Evolutionary conservation across 2,329 filamentous ascomycete species (phyloP).

Genomic region (Colletotrichum cordylinicola): DNA sequence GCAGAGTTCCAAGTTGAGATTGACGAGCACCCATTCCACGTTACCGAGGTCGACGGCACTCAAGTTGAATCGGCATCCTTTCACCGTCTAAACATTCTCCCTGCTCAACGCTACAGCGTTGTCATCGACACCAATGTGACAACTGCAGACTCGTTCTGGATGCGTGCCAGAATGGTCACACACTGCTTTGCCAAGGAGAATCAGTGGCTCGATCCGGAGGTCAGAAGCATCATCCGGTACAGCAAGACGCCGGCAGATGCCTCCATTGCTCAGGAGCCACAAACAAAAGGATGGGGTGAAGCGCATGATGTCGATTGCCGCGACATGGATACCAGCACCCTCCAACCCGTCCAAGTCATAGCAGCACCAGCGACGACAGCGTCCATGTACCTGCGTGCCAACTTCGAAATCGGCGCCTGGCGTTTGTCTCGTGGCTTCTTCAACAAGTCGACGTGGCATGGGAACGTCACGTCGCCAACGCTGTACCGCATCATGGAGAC

Average conservation of each 20-base stretch:
- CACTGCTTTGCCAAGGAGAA: conserved; percentile 43
- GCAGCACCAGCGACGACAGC: conserved; percentile 42
- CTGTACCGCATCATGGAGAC: conserved; percentile 40
- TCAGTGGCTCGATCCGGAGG: conserved; percentile 32
- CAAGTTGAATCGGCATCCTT: conserved; percentile 65
- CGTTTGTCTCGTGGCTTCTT: conserved; percentile 59
- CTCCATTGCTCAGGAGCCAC: conserved; percentile 26
- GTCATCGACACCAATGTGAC: conserved; percentile 66
- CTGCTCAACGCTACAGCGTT: conserved; percentile 75
- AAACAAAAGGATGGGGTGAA: conserved; percentile 56
- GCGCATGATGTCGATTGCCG: conserved; percentile 53
- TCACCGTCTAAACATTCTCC: conserved; percentile 68
- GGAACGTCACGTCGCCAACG: conserved; percentile 39
- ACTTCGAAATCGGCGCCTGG: conserved; percentile 62
- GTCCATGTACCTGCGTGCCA: conserved; percentile 52
- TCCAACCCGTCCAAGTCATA: conserved; percentile 42
- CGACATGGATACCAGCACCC: conserved; percentile 56
- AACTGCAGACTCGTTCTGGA: conserved; percentile 62
- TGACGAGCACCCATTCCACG: conserved; percentile 67
- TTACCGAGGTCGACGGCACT: conserved; percentile 76
- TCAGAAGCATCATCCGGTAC: conserved; percentile 37
- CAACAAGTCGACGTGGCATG: conserved; percentile 56
- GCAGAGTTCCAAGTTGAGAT: conserved; percentile 75
- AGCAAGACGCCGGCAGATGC: neutral
- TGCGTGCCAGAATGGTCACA: conserved; percentile 58